A percentile compares a stretch with the other conserved stretches of the same genome.
phyloP scores from a whole-genome alignment of 73 alveolate genomes.

The Tetrahymena borealis region DNA sequence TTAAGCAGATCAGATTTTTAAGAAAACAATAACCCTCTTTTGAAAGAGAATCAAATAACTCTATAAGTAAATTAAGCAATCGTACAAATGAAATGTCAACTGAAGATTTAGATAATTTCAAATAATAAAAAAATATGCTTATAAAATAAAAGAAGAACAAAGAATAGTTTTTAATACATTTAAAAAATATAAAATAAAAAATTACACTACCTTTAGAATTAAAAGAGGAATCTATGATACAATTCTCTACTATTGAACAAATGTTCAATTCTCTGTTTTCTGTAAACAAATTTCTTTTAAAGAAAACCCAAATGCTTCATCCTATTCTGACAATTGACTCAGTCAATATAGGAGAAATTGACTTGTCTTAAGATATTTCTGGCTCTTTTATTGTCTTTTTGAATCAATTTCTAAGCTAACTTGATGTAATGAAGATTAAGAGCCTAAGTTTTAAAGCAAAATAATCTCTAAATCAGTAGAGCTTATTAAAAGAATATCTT shows the following conservation, averaged over 20 bases:
- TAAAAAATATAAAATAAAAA: background rate
- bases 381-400: background rate
- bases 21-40: no score
- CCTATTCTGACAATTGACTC: background rate
- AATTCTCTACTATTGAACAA: background rate
- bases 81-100: background rate
- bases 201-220: background rate
- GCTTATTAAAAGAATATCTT: background rate
- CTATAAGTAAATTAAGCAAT: background rate
- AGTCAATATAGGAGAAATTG: background rate
- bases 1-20: background rate
- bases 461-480: background rate
- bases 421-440: background rate
- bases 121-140: background rate
- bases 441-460: background rate
- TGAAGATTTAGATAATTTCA: no score
- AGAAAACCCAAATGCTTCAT: background rate
- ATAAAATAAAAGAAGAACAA: background rate
- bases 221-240: background rate
- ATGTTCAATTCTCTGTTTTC: background rate
- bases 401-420: background rate
- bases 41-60: background rate
- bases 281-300: background rate
- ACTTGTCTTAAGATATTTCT: background rate
- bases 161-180: background rate